Base-by-base conservation (phyloP, 139 green algal species). In the Desmodesmus armatus region DNA sequence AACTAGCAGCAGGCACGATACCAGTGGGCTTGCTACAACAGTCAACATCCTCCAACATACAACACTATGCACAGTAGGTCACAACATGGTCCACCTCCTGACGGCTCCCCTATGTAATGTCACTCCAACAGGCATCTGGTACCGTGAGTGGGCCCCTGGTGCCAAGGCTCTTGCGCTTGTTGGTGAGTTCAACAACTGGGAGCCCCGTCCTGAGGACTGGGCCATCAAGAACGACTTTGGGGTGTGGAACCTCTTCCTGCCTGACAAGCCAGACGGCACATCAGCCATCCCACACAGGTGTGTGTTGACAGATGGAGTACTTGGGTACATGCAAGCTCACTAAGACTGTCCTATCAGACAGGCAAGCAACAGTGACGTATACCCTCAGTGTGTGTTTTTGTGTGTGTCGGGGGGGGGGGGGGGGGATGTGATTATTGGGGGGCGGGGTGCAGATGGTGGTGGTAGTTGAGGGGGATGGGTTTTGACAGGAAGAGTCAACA, bases 131-230 rank as follows among this genome's bases (percentile, higher is more conserved):
- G 67, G 67, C 25, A 75, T 75, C 67, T 75, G 67, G 67, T 75
- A 53, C 37, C 33, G 67, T 47, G 96, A 98, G 86, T 98, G 94
- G 94, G 96, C 96, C 15, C 96, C 96, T 0, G 93, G 91, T 0
- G 93, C 94, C 6, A 93, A 96, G 92, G 92, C 94, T 1, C 62
- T 98, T 17, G 89, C 91, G 5, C 93, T 99, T 44, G 90, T 99
- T n/a, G 97, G 97, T 9, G 95, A 98, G 72, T 99, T 98, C 95
- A 99, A 99, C 88, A 87, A 92, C 89, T 99, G 97, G 97, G 90
- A 94, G 27, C 89, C 95, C 35, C 73, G 89, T 69, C 78, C 90
- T 17, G 76, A 91, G n/a, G 93, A 99, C 90, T 99, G 96, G 96
- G 95, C 93, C 0, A 80, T 92, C 69, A 95, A 95, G 74, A 97